Percentiles rank a stretch among this genome's conserved stretches.
Evolutionary conservation across 768 basidiomycete genomes (phyloP).

Genomic region (Auriscalpium orientale): DNA sequence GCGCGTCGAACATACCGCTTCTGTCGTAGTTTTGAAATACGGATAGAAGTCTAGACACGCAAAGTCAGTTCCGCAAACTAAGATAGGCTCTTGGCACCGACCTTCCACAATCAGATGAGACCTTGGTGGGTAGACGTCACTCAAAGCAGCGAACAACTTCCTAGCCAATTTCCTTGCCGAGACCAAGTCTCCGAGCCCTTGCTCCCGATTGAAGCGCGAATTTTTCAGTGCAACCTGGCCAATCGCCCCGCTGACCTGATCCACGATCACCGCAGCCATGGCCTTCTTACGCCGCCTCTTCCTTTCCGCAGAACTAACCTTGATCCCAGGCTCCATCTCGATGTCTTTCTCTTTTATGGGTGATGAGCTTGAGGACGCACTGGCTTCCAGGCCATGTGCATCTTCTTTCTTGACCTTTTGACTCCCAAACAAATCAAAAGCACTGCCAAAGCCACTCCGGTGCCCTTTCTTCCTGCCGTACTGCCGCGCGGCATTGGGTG

Average conservation of each 20-base stretch:
- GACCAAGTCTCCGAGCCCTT: constrained; percentile 45
- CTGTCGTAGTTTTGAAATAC: constrained; percentile 63
- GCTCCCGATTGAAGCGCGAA: constrained; percentile 49
- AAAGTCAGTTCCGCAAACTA: background rate
- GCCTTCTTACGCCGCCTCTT: constrained; percentile 40
- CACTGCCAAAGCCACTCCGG: constrained; percentile 25
- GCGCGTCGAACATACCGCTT: constrained; percentile 44
- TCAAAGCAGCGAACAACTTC: constrained; percentile 59
- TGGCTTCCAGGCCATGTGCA: background rate
- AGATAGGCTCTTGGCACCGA: constrained; percentile 19
- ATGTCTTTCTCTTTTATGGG: background rate
- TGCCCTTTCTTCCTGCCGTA: constrained; percentile 35
- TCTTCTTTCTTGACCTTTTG: constrained; percentile 2
- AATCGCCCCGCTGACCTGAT: constrained; percentile 61
- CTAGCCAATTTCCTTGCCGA: constrained; percentile 63
- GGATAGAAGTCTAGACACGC: constrained; percentile 60
- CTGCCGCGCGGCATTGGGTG: constrained; percentile 27
- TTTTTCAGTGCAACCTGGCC: constrained; percentile 66
- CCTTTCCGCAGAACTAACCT: constrained; percentile 22
- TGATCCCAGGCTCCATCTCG: background rate
- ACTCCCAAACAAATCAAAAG: constrained; percentile 9
- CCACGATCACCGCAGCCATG: constrained; percentile 62
- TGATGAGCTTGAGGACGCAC: constrained; percentile 5
- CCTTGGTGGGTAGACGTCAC: constrained; percentile 50
- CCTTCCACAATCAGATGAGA: constrained; percentile 63